These are phyloP conservation scores for Thraustochytrium sp. DNA, from an alignment of 352 stramenopile genomes.

Conservation along the genomic window DNA sequence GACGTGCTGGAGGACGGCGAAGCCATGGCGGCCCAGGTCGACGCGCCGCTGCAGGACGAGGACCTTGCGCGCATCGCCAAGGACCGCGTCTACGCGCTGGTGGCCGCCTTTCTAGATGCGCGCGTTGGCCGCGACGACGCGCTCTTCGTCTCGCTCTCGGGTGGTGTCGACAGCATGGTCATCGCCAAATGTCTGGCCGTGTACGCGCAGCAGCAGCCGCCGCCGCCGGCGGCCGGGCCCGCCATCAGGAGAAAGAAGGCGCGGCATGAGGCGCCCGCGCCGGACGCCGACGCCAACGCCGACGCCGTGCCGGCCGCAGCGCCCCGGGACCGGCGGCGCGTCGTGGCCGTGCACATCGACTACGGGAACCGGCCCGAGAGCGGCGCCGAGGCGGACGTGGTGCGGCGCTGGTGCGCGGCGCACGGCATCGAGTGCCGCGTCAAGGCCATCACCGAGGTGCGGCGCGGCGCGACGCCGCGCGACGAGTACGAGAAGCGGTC, in stretches of 20 bases:
- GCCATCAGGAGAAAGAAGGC: too few relatives aligned
- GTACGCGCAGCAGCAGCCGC: slow-evolving; percentile 54
- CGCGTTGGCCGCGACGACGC: slow-evolving; percentile 46
- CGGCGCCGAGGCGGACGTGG: slow-evolving; percentile 79
- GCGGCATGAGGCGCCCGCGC: not conserved
- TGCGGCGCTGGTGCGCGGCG: slow-evolving; percentile 72
- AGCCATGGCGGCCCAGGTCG: slow-evolving; percentile 59
- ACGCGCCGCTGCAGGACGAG: slow-evolving; percentile 60
- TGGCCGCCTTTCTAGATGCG: slow-evolving; percentile 65
- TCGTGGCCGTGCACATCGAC: slow-evolving; percentile 91
- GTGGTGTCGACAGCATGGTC: slow-evolving; percentile 96
- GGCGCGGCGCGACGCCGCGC: slow-evolving; percentile 75
- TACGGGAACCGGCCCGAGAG: slow-evolving; percentile 92
- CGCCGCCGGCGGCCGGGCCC: too few relatives aligned
- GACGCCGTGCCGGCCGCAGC: too few relatives aligned
- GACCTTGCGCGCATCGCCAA: slow-evolving; percentile 56
- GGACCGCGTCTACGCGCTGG: slow-evolving; percentile 61
- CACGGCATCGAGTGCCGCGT: slow-evolving; percentile 56
- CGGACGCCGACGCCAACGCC: slow-evolving; percentile 44
- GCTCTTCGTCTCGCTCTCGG: slow-evolving; percentile 81
- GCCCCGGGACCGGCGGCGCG: slow-evolving; percentile 39
- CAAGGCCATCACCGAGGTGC: slow-evolving; percentile 81
- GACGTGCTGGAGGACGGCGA: slow-evolving; percentile 57
- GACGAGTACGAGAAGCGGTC: slow-evolving; percentile 91
- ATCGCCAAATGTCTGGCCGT: slow-evolving; percentile 83